These are phyloP conservation scores for Fusarium sp. DNA, from an alignment of 2,329 filamentous ascomycete genomes.

Conservation along the genomic window DNA sequence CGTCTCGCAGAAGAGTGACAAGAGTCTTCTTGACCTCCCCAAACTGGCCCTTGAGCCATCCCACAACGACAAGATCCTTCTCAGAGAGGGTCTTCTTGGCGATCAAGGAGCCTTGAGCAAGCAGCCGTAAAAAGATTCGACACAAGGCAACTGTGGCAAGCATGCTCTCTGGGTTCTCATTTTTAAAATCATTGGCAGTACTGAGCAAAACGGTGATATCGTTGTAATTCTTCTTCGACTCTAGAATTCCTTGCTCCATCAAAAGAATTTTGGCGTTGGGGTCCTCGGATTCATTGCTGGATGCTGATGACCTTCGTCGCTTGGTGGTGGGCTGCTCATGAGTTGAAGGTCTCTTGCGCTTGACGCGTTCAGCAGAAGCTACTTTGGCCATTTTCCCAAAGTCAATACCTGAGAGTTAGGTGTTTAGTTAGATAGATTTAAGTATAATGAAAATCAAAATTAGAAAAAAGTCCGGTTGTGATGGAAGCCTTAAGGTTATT, in stretches of 20 bases:
- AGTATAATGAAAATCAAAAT: neutral
- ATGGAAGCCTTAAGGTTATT: slow-evolving; percentile 11
- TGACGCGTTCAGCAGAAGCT: slow-evolving; percentile 54
- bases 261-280: slow-evolving; percentile 75
- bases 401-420: neutral
- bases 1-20: slow-evolving; percentile 70
- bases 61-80: slow-evolving; percentile 79
- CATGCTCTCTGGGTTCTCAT: slow-evolving; percentile 67
- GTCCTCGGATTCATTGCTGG: slow-evolving; percentile 64
- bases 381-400: slow-evolving; percentile 47
- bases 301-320: slow-evolving; percentile 63
- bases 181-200: slow-evolving; percentile 62
- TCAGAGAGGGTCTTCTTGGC: slow-evolving; percentile 75
- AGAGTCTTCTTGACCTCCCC: slow-evolving; percentile 77
- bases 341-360: slow-evolving; percentile 65
- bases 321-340: slow-evolving; percentile 62
- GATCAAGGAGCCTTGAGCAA: slow-evolving; percentile 78
- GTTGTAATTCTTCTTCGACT: slow-evolving; percentile 92
- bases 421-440: neutral
- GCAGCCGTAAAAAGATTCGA: slow-evolving; percentile 84
- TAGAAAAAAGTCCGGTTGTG: neutral
- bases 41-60: slow-evolving; percentile 83
- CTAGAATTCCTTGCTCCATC: slow-evolving; percentile 83
- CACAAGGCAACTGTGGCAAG: slow-evolving; percentile 85
- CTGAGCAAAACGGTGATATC: slow-evolving; percentile 82